Evolutionary conservation across 2,329 filamentous ascomycete species (phyloP), one percentile per base, ranked within the genome.

Genomic region (Claviceps maximensis): DNA sequence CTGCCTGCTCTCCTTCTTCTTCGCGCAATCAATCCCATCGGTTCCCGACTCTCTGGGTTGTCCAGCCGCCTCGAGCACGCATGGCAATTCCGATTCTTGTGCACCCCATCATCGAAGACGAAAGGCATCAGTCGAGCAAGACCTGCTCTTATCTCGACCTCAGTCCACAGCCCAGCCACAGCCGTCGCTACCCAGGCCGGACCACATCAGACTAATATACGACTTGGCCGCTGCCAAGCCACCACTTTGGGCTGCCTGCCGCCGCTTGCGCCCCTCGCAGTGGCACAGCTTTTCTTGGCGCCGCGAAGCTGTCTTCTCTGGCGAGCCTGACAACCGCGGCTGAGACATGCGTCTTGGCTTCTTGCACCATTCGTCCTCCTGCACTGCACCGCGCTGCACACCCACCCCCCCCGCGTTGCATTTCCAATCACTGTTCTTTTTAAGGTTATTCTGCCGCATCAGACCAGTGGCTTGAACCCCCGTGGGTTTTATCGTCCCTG

Each of bases 381-480:
- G 38, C 38, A 41, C n/a, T n/a, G n/a, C n/a, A n/a, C n/a, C n/a
- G n/a, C n/a, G n/a, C 31, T 21, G 9, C 40, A 42, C 40, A 21
- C 19, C 40, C 19, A 42, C 29, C 6, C 25, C 23, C 23, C 15
- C 33, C 47, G 46, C 33, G 49, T 55, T 50, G 41, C 46, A 36
- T 19, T 25, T 46, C 29, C 38, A 36, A 47, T 33, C 47, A 49
- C 50, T 38, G 40, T 21, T 21, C 25, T 15, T 51, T 56, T 57
- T 57, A 56, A 57, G 55, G 52, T 57, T 57, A 54, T 47, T 55
- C 49, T 25, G 42, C 44, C 50, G 36, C 21, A 21, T 19, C 17
- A 25, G n/a, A n/a, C n/a, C n/a, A n/a, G n/a, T n/a, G n/a, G n/a
- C n/a, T n/a, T n/a, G n/a, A n/a, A n/a, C n/a, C n/a, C n/a, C 36